A percentile compares a stretch with the other conserved stretches of the same genome.
Evolutionary conservation across 2,329 filamentous ascomycete species (phyloP).

Genomic region (Delphinella strobiligena): DNA sequence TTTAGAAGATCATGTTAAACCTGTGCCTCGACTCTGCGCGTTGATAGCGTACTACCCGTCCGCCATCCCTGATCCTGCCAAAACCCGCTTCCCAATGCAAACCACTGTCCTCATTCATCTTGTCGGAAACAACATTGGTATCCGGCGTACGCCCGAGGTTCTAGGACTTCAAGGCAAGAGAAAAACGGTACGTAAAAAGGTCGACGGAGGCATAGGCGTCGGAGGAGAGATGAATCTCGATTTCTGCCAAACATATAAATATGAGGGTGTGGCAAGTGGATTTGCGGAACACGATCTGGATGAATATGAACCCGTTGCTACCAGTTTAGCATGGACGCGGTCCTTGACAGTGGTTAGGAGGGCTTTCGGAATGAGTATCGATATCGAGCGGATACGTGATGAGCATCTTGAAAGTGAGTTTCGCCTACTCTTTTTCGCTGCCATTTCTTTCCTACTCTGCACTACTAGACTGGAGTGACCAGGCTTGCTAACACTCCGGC

Average conservation of each 20-base stretch:
- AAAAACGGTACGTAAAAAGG: slow-evolving; percentile 34
- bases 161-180: slow-evolving; percentile 42
- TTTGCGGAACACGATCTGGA: slow-evolving; percentile 62
- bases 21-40: slow-evolving; percentile 44
- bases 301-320: slow-evolving; percentile 51
- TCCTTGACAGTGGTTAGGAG: slow-evolving; percentile 47
- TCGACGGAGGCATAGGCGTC: slow-evolving; percentile 39
- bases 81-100: slow-evolving; percentile 30
- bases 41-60: slow-evolving; percentile 53
- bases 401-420: slow-evolving; percentile 15
- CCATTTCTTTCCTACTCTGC: background rate
- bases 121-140: slow-evolving; percentile 34
- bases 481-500: too few species aligned
- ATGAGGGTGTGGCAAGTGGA: slow-evolving; percentile 45
- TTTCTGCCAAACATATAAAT: slow-evolving; percentile 33
- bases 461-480: too few species aligned
- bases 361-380: slow-evolving; percentile 42
- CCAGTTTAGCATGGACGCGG: slow-evolving; percentile 58
- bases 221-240: slow-evolving; percentile 34
- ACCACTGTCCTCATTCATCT: slow-evolving; percentile 46
- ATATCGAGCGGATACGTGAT: slow-evolving; percentile 34
- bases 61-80: slow-evolving; percentile 40
- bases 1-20: slow-evolving; percentile 45
- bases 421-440: background rate
- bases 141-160: slow-evolving; percentile 36